A percentile compares a stretch with the other conserved stretches of the same genome.
Conservation (phyloP, 306 rosid genomes). For the Lotus japonicus region DNA sequence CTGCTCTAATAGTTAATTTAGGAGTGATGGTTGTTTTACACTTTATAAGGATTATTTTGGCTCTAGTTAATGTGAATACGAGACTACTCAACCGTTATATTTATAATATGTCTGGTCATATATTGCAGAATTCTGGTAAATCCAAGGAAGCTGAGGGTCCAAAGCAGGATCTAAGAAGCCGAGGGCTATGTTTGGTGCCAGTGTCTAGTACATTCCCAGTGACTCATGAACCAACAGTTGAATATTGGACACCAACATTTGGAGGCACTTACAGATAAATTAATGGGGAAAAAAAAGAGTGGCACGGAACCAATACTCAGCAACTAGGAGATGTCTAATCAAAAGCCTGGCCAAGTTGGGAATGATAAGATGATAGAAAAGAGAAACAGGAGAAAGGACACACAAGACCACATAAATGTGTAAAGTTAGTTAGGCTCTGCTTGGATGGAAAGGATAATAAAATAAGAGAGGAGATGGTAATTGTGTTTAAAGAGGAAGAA, state of each 20-base stretch:
- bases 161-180: conserved; percentile 83
- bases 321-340: conserved; percentile 49
- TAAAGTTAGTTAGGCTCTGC: conserved; percentile 27
- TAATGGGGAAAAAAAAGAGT: neutral
- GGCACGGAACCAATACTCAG: conserved; percentile 24
- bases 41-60: no score
- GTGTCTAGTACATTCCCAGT: conserved; percentile 89
- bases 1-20: no score
- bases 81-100: no score
- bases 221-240: conserved; percentile 80
- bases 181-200: conserved; percentile 95
- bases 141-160: conserved; percentile 67
- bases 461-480: neutral
- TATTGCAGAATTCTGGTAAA: conserved; percentile 58
- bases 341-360: conserved; percentile 48
- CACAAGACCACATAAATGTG: conserved; percentile 42
- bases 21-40: no score
- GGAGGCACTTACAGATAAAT: conserved; percentile 83
- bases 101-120: neutral
- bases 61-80: no score
- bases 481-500: conserved; percentile 13
- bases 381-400: conserved; percentile 6
- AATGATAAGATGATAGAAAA: conserved; percentile 43
- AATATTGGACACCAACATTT: conserved; percentile 95
- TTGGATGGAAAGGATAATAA: conserved; percentile 16